These are phyloP conservation scores for Pyrus hybrid DNA, from an alignment of 331 rosid genomes.

Conservation along the genomic window DNA sequence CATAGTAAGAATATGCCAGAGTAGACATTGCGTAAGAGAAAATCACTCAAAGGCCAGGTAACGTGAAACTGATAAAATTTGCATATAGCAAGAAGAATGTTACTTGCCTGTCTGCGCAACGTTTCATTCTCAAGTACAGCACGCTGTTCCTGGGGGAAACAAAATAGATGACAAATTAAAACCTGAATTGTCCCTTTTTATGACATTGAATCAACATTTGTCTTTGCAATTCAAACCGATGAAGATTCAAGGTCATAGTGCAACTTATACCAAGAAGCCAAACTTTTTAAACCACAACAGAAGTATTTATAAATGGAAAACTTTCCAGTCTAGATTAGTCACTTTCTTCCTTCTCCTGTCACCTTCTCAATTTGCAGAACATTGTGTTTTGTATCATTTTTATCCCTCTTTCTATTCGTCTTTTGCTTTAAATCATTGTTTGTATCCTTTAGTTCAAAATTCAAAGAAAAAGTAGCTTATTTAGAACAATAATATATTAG, in stretches of 20 bases:
- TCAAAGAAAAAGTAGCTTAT: neutral
- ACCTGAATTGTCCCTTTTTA: neutral
- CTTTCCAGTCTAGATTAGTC: neutral
- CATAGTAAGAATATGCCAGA: neutral
- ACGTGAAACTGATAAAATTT: constrained; percentile 1
- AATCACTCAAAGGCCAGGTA: neutral
- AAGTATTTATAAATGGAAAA: neutral
- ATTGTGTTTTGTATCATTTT: neutral
- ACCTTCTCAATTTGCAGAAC: too few relatives aligned
- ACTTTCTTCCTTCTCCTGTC: too few relatives aligned
- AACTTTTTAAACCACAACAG: neutral
- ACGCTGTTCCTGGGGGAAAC: constrained; percentile 67
- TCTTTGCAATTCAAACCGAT: neutral
- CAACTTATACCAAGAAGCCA: neutral
- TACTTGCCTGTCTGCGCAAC: constrained; percentile 68
- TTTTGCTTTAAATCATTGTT: neutral
- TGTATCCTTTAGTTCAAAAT: neutral
- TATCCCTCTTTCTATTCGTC: neutral
- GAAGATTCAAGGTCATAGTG: neutral
- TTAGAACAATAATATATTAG: neutral
- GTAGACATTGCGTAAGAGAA: neutral
- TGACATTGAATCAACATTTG: neutral
- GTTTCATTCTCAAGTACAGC: constrained; percentile 76
- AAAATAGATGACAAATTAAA: constrained; percentile 7
- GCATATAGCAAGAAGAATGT: constrained; percentile 6